Evolutionary conservation across 2,329 filamentous ascomycete genomes (phyloP).

Genomic region (Alternaria angustiovoidea): DNA sequence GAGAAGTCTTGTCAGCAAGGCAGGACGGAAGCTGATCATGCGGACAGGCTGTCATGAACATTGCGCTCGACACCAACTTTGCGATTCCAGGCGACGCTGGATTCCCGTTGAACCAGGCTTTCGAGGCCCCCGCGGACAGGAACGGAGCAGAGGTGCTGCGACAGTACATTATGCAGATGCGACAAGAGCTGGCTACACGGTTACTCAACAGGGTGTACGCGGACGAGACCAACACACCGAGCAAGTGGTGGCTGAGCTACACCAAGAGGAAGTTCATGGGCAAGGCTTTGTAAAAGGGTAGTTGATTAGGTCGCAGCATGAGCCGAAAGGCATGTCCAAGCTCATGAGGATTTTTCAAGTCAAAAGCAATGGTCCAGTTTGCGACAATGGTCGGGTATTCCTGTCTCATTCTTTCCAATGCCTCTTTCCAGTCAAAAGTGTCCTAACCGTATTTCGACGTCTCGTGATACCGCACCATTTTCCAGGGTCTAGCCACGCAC

Average conservation of each 20-base stretch:
- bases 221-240: slow-evolving; percentile 71
- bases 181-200: slow-evolving; percentile 86
- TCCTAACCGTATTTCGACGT: background rate
- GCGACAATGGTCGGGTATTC: background rate
- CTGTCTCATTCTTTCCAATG: background rate
- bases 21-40: slow-evolving; percentile 1
- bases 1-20: slow-evolving; percentile 44
- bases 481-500: background rate
- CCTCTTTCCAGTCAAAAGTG: background rate
- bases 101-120: slow-evolving; percentile 96
- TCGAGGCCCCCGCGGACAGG: slow-evolving; percentile 84
- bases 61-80: slow-evolving; percentile 92
- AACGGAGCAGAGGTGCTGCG: slow-evolving; percentile 89
- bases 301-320: background rate
- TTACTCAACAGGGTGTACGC: slow-evolving; percentile 88
- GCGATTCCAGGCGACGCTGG: slow-evolving; percentile 91
- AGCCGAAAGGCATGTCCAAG: background rate
- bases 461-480: background rate
- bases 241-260: slow-evolving; percentile 96
- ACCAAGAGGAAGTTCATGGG: slow-evolving; percentile 99
- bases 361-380: background rate
- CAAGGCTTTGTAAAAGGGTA: slow-evolving; percentile 63
- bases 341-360: background rate
- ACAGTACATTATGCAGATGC: slow-evolving; percentile 89
- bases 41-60: slow-evolving; percentile 79